Conservation (phyloP, 75 land plant species). For the Chamaecyparis obtusa region DNA sequence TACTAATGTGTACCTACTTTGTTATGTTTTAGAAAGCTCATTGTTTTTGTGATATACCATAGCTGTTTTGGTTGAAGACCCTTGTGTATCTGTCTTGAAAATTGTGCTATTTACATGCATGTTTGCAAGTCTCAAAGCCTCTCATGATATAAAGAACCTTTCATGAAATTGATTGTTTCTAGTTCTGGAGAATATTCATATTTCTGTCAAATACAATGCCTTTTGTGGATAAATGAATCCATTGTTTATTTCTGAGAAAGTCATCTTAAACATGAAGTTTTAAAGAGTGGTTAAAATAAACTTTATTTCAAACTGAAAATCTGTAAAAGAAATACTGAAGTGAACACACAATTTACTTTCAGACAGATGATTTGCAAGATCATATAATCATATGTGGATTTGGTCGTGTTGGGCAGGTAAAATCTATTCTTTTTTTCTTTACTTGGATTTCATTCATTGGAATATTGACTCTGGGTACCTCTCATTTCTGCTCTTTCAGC, state of each 20-base stretch:
- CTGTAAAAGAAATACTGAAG: not conserved
- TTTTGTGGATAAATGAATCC: not conserved
- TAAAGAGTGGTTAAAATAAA: not conserved
- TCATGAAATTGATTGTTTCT: not conserved
- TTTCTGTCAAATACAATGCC: not conserved
- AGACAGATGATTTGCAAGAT: constrained; percentile 98
- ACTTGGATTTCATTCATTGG: not conserved
- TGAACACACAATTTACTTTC: constrained; percentile 12
- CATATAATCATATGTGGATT: constrained; percentile 99
- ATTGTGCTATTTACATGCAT: not conserved
- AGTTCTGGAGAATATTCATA: not conserved
- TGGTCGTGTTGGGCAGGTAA: constrained; percentile 99
- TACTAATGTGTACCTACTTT: not conserved
- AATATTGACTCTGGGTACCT: not conserved
- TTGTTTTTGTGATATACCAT: not conserved
- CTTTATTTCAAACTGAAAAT: not conserved
- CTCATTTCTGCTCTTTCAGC: not conserved
- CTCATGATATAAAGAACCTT: not conserved
- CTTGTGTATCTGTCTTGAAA: not conserved
- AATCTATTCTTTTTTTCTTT: not conserved
- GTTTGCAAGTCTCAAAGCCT: not conserved
- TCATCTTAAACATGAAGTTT: not conserved
- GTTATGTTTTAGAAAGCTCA: not conserved
- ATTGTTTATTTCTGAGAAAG: not conserved
- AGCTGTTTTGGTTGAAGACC: not conserved